Evolutionary conservation across 2,329 filamentous ascomycete genomes (phyloP).

Genomic region (Talaromyces piceae): DNA sequence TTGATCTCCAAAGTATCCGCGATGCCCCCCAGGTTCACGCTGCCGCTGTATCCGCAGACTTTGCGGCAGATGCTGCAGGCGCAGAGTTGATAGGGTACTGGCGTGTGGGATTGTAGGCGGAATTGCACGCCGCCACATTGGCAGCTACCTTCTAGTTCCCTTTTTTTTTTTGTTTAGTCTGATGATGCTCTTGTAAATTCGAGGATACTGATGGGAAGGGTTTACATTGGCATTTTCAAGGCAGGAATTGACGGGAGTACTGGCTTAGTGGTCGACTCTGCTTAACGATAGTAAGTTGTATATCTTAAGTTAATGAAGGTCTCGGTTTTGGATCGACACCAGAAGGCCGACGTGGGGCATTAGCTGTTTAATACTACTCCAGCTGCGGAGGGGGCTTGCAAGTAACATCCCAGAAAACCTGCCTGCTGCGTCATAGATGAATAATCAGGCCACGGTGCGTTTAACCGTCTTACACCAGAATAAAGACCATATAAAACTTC

Average conservation of each 20-base stretch:
- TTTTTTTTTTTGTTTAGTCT: conserved; percentile 15
- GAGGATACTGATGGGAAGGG: not conserved
- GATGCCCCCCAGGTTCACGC: conserved; percentile 42
- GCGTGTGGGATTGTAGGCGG: conserved; percentile 38
- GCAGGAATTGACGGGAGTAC: not conserved
- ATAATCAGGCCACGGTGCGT: too few species aligned
- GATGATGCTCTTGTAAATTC: not conserved
- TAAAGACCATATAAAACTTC: too few species aligned
- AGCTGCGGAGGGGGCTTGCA: not conserved
- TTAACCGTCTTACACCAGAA: too few species aligned
- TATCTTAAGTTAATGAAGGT: not conserved
- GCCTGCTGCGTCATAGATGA: not conserved
- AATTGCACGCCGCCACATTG: conserved; percentile 44
- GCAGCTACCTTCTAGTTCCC: conserved; percentile 43
- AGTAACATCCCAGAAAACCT: not conserved
- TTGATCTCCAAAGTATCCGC: conserved; percentile 34
- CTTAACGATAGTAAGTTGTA: not conserved
- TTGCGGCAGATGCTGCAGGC: conserved; percentile 45
- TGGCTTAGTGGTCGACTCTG: not conserved
- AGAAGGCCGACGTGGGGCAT: not conserved
- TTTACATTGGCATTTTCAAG: conserved; percentile 24
- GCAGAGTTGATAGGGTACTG: conserved; percentile 43
- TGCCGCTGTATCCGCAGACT: conserved; percentile 38
- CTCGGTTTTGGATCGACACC: not conserved
- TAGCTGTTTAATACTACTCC: not conserved